Conservation (phyloP, 192 early-diverging fungal genomes). For the Gamsiella multidivaricata region DNA sequence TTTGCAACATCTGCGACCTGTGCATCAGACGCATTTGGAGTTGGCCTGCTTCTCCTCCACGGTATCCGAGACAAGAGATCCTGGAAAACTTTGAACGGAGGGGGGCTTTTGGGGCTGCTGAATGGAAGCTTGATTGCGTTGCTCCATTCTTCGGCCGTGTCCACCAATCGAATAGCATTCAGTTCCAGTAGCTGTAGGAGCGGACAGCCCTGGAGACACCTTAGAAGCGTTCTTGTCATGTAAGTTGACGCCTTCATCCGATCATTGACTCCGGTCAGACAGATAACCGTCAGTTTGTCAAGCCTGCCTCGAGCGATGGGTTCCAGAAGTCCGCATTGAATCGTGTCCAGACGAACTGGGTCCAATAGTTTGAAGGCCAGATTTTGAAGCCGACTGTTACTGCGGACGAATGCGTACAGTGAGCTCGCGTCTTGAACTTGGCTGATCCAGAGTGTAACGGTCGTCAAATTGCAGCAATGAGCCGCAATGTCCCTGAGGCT, state of each 20-base stretch:
- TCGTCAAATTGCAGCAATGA: background rate
- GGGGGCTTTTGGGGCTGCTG: background rate
- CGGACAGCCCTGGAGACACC: conserved; percentile 11
- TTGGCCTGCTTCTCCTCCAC: too few relatives aligned
- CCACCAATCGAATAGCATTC: conserved; percentile 1
- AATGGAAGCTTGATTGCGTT: background rate
- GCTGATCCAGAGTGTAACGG: background rate
- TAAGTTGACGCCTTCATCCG: conserved; percentile 3
- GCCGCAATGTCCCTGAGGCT: conserved; percentile 2
- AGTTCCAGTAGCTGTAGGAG: conserved; percentile 17
- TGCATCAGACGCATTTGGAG: too few relatives aligned
- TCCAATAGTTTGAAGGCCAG: background rate
- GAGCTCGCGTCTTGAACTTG: background rate
- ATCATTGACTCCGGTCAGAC: background rate
- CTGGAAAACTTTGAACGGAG: too few relatives aligned
- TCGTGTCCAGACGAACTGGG: background rate
- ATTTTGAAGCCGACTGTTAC: background rate
- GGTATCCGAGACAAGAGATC: too few relatives aligned
- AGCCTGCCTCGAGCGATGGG: conserved; percentile 10
- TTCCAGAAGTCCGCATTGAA: background rate
- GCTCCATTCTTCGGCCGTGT: conserved; percentile 4
- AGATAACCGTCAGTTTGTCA: conserved; percentile 10
- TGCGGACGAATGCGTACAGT: background rate
- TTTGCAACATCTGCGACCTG: too few relatives aligned
- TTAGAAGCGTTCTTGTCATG: conserved; percentile 14